Base-by-base conservation (phyloP, 2,329 filamentous ascomycete genomes). In the Fusarium kyushuense region DNA sequence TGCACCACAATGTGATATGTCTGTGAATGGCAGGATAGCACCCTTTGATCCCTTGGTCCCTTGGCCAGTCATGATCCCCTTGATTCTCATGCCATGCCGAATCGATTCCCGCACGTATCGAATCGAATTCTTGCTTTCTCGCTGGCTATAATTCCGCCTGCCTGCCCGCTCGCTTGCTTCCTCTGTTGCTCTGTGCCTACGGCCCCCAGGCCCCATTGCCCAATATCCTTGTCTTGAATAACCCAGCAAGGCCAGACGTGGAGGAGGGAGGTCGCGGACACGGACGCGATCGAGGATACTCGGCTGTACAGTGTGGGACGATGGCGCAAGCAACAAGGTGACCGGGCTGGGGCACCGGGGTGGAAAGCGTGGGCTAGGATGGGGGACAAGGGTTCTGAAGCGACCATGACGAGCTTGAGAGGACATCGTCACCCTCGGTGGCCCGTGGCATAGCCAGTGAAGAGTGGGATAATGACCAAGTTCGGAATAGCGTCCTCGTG, bases 281-380 rank as follows among this genome's bases (percentile, higher is more conserved):
- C 58, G 69, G 70, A 55, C 70, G 60, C 69, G 62, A 73, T 74
- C 67, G 68, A 67, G 67, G 58, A 59, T 71, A 70, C 67, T 74
- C 72, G 71, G 72, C 70, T 72, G 68, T 72, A 72, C 72, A 74
- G 71, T 73, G 72, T 74, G 72, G 72, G 72, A 74, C 72, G 71
- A 74, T 74, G 72, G 72, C 72, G 72, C 72, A 72, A 74, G 72
- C 67, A 61, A 54, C 62, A 60, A 71, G 63, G 67, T 65, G 69
- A 70, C 70, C 53, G 62, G 69, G 59, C 59, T 70, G 70, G 72
- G 70, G 68, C 63, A 54, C 63, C 52, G 57, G 67, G 71, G 67
- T 71, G 52, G 48, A 63, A 67, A 70, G 63, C 58, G 59, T 67
- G 66, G 66, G 66, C 67, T 70, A 60, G 67, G 51, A 58, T 56